Evolutionary conservation across 2,329 filamentous ascomycete genomes (phyloP).

Genomic region (Dothideomycetes sp.): DNA sequence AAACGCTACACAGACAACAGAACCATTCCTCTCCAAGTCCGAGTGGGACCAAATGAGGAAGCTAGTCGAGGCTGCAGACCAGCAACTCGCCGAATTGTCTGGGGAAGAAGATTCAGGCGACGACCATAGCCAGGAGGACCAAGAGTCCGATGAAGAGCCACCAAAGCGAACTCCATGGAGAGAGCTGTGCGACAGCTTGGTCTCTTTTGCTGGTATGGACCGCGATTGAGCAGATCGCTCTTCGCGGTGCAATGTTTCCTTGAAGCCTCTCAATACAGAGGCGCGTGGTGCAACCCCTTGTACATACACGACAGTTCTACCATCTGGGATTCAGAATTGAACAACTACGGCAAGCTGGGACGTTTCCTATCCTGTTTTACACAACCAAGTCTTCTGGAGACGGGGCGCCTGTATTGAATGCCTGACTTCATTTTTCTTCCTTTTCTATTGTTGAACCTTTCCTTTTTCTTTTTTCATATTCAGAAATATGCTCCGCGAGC

Average conservation of each 20-base stretch:
- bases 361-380: no score
- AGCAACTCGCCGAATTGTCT: slow-evolving; percentile 5
- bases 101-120: slow-evolving; percentile 9
- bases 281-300: not conserved
- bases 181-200: slow-evolving; percentile 22
- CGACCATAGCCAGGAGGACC: slow-evolving; percentile 2
- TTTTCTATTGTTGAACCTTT: no score
- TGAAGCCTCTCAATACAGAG: no score
- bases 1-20: slow-evolving; percentile 8
- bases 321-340: not conserved
- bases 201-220: slow-evolving; percentile 20
- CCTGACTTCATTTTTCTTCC: not conserved
- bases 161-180: slow-evolving; percentile 21
- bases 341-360: no score
- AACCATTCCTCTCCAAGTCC: not conserved
- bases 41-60: slow-evolving; percentile 6
- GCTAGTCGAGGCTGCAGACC: slow-evolving; percentile 6
- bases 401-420: no score
- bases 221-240: no score
- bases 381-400: no score
- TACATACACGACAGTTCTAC: not conserved
- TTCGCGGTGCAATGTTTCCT: no score
- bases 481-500: no score
- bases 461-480: no score
- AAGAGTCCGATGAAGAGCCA: slow-evolving; percentile 2